Base-by-base conservation (phyloP, 768 basidiomycete species). In the Auriscalpium orientale region DNA sequence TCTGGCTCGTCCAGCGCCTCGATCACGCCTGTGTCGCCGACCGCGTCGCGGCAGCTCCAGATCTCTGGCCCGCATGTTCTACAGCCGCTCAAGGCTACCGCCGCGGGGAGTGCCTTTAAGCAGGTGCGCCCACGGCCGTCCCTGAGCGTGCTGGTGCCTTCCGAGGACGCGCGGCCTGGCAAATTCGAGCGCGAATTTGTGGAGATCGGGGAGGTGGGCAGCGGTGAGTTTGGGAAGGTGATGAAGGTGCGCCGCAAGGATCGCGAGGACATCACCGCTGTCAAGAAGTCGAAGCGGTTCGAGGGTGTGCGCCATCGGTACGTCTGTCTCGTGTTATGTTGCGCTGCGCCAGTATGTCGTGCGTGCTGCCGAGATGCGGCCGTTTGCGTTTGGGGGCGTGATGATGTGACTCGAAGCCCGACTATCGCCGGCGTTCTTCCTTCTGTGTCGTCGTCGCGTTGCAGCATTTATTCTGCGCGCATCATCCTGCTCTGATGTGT, bases 261-360 rank as follows among this genome's bases (percentile, higher is more conserved):
- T 43, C 75, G 72, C 58, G 72, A 77, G 3, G 62, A 73, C 49
- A 71, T 91, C 36, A 95, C 79, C 68, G 95, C 95, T 10, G 83
- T 99, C 65, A 99, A 99, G 78, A 89, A 90, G 68, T 95, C 91
- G 34, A 94, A 95, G 73, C 80, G 83, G 35, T 95, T 97, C 63
- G 89, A 93, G 65, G 95, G 95, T 28, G 81, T 80, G 43, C 87
- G 89, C 70, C 95, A 97, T 72, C 80, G 95, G 90, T 95, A 68
- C 65, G 84, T 73, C 34, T 13, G 20, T 34, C 21, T 21, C 13
- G 6, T 28, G 28, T 28, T 28, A 28, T 28, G 28, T 28, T 28
- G 28, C 28, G 28, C 28, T 28, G 28, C 2, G 28, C 2, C 5
- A 5, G 28, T 28, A 5, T 28, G 28, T 28, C 28, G 28, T 5